Percentiles rank a stretch among this genome's conserved stretches.
Conservation (phyloP, 2,329 filamentous ascomycete species). For the Westerdykella sp. region DNA sequence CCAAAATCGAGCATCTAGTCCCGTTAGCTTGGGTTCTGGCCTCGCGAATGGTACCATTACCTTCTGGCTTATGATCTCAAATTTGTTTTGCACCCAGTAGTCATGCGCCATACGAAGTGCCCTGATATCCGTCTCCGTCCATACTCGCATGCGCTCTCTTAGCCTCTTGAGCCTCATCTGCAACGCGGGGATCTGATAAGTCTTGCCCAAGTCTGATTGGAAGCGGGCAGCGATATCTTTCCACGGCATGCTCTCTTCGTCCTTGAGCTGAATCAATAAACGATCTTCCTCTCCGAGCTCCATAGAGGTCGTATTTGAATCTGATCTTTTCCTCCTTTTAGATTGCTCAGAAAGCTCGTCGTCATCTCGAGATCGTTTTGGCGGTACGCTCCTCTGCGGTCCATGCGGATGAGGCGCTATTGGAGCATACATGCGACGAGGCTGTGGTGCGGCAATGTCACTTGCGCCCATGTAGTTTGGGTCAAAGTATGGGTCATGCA, state of each 20-base stretch:
- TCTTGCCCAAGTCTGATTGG: conserved; percentile 44
- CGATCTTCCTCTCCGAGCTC: conserved; percentile 48
- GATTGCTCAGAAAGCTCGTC: conserved; percentile 25
- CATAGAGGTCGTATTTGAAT: conserved; percentile 26
- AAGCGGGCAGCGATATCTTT: conserved; percentile 50
- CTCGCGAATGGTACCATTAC: conserved; percentile 19
- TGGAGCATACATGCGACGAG: conserved; percentile 38
- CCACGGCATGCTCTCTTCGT: conserved; percentile 49
- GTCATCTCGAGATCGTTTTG: conserved; percentile 38
- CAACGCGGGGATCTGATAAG: conserved; percentile 47
- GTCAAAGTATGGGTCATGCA: conserved; percentile 27
- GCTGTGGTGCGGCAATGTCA: conserved; percentile 33
- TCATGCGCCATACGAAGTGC: conserved; percentile 47
- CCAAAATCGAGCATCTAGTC: conserved; percentile 48
- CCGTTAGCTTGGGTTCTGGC: conserved; percentile 7
- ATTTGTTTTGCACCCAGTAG: conserved; percentile 49
- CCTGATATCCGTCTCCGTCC: conserved; percentile 47
- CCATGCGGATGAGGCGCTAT: conserved; percentile 41
- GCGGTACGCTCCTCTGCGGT: conserved; percentile 20
- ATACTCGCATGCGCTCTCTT: conserved; percentile 46
- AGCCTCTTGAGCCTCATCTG: conserved; percentile 52
- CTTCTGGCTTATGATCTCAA: conserved; percentile 49
- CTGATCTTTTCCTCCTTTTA: conserved; percentile 41
- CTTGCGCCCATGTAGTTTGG: conserved; percentile 24
- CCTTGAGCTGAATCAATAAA: conserved; percentile 46